Conservation (phyloP, 1,284 basidiomycete genomes). For the Pyrrhoderma noxium region DNA sequence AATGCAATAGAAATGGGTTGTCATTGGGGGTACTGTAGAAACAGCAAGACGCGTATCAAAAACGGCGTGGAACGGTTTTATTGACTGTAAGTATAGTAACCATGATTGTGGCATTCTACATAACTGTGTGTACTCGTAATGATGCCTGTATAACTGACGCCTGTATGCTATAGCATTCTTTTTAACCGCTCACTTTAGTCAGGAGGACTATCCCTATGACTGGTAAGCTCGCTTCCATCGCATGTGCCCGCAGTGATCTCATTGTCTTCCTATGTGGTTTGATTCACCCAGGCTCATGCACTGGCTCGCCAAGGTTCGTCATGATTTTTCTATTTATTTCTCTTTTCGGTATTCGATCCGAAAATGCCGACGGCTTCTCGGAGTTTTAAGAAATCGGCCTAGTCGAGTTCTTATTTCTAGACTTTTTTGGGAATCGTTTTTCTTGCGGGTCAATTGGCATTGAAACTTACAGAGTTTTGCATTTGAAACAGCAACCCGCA, state of each 20-base stretch:
- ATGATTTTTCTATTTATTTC: background rate
- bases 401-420: background rate
- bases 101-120: background rate
- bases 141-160: background rate
- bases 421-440: conserved; percentile 1
- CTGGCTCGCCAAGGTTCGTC: conserved; percentile 68
- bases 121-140: background rate
- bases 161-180: conserved; percentile 56
- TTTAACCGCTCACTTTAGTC: conserved; percentile 77
- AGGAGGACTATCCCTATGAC: conserved; percentile 80
- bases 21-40: conserved; percentile 73
- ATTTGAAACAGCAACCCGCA: conserved; percentile 58
- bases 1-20: conserved; percentile 57
- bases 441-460: too few species aligned
- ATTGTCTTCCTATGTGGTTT: conserved; percentile 16
- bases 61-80: conserved; percentile 79
- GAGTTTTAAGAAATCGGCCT: background rate
- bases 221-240: conserved; percentile 40
- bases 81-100: conserved; percentile 57
- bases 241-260: conserved; percentile 5
- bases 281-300: conserved; percentile 66
- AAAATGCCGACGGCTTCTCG: too few species aligned
- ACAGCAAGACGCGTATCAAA: conserved; percentile 66
- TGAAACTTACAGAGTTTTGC: background rate
- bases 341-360: background rate